Evolutionary conservation across 1,139 yeast species (phyloP).

Genomic region (Blastobotrys malaysiensis): DNA sequence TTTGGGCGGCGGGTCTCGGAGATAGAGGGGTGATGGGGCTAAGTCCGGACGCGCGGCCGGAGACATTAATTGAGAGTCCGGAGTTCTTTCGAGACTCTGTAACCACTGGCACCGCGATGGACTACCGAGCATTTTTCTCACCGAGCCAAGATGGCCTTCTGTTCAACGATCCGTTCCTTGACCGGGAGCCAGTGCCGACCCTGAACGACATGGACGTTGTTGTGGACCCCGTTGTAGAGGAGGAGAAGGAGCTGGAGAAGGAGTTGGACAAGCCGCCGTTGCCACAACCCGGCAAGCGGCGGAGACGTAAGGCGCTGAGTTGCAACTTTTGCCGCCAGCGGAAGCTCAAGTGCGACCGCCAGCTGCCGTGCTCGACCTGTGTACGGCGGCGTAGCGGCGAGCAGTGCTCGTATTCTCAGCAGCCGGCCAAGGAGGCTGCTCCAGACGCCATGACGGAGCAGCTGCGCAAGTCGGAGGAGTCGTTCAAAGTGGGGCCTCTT

Average conservation of each 20-base stretch:
- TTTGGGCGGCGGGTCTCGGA: too few species aligned
- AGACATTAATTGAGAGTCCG: too few species aligned
- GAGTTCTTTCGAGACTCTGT: too few species aligned
- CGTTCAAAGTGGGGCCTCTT: background rate
- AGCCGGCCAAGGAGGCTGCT: background rate
- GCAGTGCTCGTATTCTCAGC: slow-evolving; percentile 8
- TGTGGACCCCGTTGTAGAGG: background rate
- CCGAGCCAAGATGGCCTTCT: background rate
- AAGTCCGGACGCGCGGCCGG: too few species aligned
- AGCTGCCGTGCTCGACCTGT: slow-evolving; percentile 35
- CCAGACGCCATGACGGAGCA: slow-evolving; percentile 1
- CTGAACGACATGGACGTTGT: background rate
- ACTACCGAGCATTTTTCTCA: background rate
- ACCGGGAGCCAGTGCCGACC: background rate
- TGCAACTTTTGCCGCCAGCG: slow-evolving; percentile 33
- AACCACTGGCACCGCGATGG: too few species aligned
- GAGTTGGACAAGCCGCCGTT: background rate
- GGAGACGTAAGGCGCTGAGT: slow-evolving; percentile 27
- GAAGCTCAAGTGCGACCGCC: slow-evolving; percentile 33
- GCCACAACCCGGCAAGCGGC: slow-evolving; percentile 10
- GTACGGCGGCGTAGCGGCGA: slow-evolving; percentile 25
- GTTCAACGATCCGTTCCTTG: background rate
- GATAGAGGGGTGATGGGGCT: too few species aligned
- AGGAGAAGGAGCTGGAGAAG: background rate
- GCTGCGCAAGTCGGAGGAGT: slow-evolving; percentile 6